Base-by-base conservation (phyloP, 2,329 filamentous ascomycete species). In the Trichoderma sp. region DNA sequence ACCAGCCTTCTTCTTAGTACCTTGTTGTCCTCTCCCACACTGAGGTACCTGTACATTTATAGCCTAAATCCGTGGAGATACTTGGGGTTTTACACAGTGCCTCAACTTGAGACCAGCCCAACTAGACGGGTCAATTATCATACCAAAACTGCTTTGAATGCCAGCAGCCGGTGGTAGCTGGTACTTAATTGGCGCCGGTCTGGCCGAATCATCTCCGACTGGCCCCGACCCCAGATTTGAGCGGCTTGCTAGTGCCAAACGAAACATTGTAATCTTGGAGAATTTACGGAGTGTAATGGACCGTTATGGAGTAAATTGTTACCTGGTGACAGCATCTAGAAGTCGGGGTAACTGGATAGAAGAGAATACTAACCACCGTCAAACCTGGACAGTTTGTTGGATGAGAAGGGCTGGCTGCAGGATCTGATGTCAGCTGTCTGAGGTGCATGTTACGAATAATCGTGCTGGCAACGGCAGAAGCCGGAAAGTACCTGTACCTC, bases 361-460 rank as follows among this genome's bases (percentile, higher is more conserved):
- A 60, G 21, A 33, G 45, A 29, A 27, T 2, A 27, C 27, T 27
- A 4, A 27, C 16, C 27, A 24, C 24, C 18, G 11, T 50, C 45
- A 21, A 12, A 21, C 8, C n/a, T 33, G 29, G 12, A 24, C 14
- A 9, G 9, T 35, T 35, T 35, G 29, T 8, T 31, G 29, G 29
- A 31, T 27, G 27, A 27, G 27, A 27, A 27, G 27, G 27, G 27
- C 27, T 27, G 27, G 27, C 7, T 35, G 29, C 29, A 29, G 71
- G 63, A 74, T 74, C 62, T 74, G 71, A 74, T 74, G 71, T 74
- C 67, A 75, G 73, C 73, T 63, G 73, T 29, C 45, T 29, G 66
- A 65, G 56, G 45, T 71, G 66, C 73, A 59, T 71, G 35, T 38
- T 38, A 21, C 18, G 27, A 35, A 29, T 35, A 6, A 4, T 18